Conservation (phyloP, 148 eudicot species). For the Limonium bicolor region DNA sequence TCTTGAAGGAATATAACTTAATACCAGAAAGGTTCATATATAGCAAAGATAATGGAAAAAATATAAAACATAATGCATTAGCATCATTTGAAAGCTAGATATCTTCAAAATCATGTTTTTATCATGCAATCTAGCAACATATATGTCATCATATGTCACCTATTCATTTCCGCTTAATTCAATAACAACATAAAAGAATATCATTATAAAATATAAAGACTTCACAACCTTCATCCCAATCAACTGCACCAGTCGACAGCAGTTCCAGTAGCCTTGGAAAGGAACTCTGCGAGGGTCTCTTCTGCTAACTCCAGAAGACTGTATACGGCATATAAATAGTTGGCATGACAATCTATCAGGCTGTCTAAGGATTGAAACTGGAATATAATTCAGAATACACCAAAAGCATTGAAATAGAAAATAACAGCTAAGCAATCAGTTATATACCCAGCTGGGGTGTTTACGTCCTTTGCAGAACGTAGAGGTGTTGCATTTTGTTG, state of each 20-base stretch:
- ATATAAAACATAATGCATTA: background rate
- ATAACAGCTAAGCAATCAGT: background rate
- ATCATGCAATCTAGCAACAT: background rate
- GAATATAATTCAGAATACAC: no score
- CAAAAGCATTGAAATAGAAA: background rate
- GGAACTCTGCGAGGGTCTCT: conserved; percentile 60
- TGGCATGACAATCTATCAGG: background rate
- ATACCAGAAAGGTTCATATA: background rate
- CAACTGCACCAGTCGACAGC: conserved; percentile 67
- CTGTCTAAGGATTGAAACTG: conserved; percentile 1
- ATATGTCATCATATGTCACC: background rate
- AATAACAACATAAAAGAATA: background rate
- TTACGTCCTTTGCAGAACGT: conserved; percentile 49
- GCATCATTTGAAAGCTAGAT: background rate
- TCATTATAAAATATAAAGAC: background rate
- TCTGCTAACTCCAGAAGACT: conserved; percentile 52
- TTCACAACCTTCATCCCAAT: conserved; percentile 55
- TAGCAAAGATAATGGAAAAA: background rate
- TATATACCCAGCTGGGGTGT: conserved; percentile 53
- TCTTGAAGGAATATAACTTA: no score
- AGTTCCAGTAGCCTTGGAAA: conserved; percentile 60
- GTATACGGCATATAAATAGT: background rate
- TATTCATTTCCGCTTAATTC: background rate
- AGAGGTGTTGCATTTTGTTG: conserved; percentile 27
- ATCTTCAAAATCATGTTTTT: background rate